A percentile compares a stretch with the other conserved stretches of the same genome.
Conservation (phyloP, 148 eudicot genomes). For the Amaranthus hypochondriacus region DNA sequence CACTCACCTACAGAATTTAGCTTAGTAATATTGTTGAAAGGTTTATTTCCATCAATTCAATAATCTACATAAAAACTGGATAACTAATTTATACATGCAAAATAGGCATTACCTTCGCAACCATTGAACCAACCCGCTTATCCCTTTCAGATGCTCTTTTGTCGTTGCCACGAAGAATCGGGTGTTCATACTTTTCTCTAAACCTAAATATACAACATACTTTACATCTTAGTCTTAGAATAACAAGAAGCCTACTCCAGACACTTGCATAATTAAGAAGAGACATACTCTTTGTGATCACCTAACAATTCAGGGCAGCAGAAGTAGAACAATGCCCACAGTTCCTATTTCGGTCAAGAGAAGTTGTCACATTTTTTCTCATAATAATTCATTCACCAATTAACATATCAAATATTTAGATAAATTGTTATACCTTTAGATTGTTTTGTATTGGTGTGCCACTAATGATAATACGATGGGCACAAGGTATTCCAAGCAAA, state of each 20-base stretch:
- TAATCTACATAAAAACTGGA: background rate
- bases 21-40: background rate
- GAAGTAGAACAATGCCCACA: too few relatives aligned
- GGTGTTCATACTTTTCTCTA: slow-evolving; percentile 65
- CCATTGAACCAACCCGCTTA: slow-evolving; percentile 76
- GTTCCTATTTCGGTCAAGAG: slow-evolving; percentile 6
- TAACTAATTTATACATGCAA: background rate
- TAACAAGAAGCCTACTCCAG: too few relatives aligned
- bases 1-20: background rate
- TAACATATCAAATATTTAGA: background rate
- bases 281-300: too few relatives aligned
- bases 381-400: background rate
- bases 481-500: slow-evolving; percentile 83
- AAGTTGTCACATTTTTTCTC: slow-evolving; percentile 12
- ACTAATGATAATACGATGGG: slow-evolving; percentile 85
- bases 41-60: background rate
- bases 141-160: slow-evolving; percentile 89
- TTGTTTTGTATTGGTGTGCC: slow-evolving; percentile 98
- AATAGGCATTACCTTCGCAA: slow-evolving; percentile 68
- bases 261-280: too few relatives aligned
- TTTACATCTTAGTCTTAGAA: slow-evolving; percentile 1
- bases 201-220: slow-evolving; percentile 44
- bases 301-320: too few relatives aligned
- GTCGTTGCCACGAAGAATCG: slow-evolving; percentile 84
- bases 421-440: slow-evolving; percentile 53